Evolutionary conservation across 2,329 filamentous ascomycete genomes (phyloP).

Genomic region (Helminthosporium solani): DNA sequence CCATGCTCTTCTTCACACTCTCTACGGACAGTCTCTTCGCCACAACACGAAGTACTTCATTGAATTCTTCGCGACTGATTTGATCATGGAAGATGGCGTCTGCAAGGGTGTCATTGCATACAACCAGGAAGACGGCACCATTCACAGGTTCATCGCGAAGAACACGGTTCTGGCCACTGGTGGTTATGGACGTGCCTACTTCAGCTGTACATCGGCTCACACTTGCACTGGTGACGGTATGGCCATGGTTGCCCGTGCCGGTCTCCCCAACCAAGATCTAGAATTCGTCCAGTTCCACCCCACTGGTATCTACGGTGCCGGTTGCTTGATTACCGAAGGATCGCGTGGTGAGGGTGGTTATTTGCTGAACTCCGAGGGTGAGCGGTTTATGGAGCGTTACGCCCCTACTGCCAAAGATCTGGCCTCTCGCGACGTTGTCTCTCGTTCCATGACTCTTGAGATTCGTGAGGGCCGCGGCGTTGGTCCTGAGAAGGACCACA

Average conservation of each 20-base stretch:
- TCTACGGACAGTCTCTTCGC: constrained; percentile 93
- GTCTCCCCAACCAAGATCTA: constrained; percentile 97
- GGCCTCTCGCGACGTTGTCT: constrained; percentile 92
- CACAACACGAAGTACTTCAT: constrained; percentile 99
- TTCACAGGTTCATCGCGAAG: constrained; percentile 94
- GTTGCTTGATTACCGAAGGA: constrained; percentile 93
- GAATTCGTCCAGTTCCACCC: constrained; percentile 99
- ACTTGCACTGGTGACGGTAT: constrained; percentile 99
- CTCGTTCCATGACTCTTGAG: constrained; percentile 96
- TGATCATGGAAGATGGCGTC: constrained; percentile 96
- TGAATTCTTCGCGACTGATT: constrained; percentile 94
- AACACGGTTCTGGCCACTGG: constrained; percentile 96
- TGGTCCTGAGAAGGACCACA: constrained; percentile 95
- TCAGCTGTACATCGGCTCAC: constrained; percentile 96
- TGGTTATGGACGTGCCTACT: constrained; percentile 97
- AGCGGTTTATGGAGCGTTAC: constrained; percentile 99
- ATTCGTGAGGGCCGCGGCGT: constrained; percentile 97
- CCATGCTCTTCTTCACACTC: constrained; percentile 95
- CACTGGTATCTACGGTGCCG: constrained; percentile 97
- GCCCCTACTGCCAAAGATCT: constrained; percentile 97
- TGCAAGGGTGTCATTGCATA: constrained; percentile 96
- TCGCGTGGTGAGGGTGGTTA: constrained; percentile 98
- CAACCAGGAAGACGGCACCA: constrained; percentile 97
- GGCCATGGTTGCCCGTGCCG: constrained; percentile 98
- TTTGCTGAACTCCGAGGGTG: constrained; percentile 94